These are phyloP conservation scores for Talaromyces sp. DNA, from an alignment of 2,329 filamentous ascomycete genomes.

Conservation along the genomic window DNA sequence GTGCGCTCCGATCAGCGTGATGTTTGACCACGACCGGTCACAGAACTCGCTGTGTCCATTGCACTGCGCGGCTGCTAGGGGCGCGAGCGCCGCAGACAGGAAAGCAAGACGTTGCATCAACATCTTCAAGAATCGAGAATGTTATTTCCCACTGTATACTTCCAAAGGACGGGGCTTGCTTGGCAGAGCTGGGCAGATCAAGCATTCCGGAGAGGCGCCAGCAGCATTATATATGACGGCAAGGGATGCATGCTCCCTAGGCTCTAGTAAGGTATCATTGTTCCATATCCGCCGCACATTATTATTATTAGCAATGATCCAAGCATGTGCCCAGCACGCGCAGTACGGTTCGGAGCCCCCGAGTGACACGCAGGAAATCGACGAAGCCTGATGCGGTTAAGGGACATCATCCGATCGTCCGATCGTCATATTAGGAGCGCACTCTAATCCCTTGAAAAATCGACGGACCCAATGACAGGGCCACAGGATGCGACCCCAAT, in stretches of 20 bases:
- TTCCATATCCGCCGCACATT: not conserved
- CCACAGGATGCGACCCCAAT: not conserved
- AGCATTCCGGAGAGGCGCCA: not conserved
- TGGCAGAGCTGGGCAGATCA: not conserved
- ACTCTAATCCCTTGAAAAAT: not conserved
- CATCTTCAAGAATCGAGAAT: not conserved
- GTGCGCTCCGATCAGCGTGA: slow-evolving; percentile 62
- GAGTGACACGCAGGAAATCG: not conserved
- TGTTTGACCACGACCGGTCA: slow-evolving; percentile 53
- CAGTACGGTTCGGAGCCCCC: not conserved
- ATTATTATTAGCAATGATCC: not conserved
- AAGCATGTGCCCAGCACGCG: not conserved
- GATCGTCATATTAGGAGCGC: not conserved
- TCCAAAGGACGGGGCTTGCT: not conserved
- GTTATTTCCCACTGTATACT: not conserved
- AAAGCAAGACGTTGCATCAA: not conserved
- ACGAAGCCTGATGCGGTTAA: not conserved
- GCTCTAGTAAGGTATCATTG: not conserved
- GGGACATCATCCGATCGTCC: not conserved
- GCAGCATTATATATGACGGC: not conserved
- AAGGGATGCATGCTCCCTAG: not conserved
- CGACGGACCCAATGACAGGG: not conserved
- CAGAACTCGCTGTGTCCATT: slow-evolving; percentile 58
- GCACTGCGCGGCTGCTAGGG: slow-evolving; percentile 35
- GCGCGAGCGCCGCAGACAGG: slow-evolving; percentile 6